A percentile compares a stretch with the other conserved stretches of the same genome.
These are phyloP conservation scores for Ganoderma resinaceum DNA, from an alignment of 1,284 basidiomycete genomes.

Conservation along the genomic window DNA sequence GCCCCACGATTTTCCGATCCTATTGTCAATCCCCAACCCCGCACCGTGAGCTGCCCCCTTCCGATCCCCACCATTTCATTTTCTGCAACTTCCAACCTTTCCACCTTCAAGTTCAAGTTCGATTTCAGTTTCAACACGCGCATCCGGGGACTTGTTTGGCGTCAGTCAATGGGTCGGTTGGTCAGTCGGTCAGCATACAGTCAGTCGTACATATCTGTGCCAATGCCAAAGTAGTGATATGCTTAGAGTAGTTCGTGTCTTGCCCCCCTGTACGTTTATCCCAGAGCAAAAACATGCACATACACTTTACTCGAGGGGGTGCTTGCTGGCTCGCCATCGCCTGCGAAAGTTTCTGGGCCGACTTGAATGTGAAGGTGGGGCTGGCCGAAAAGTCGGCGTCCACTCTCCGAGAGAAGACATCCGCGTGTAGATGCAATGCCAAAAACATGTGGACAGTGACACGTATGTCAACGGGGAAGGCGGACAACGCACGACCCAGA, in stretches of 20 bases:
- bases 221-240: slow-evolving; percentile 4
- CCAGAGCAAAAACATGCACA: not conserved
- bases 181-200: slow-evolving; percentile 1
- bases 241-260: slow-evolving; percentile 1
- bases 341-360: no score
- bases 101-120: not conserved
- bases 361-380: no score
- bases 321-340: no score
- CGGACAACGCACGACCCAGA: no score
- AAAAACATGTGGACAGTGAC: no score
- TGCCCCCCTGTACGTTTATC: not conserved
- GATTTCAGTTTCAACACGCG: not conserved
- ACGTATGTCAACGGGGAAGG: no score
- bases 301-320: no score
- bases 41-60: not conserved
- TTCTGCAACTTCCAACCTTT: not conserved
- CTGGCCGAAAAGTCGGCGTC: no score
- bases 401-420: no score
- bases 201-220: not conserved
- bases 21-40: not conserved
- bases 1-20: not conserved
- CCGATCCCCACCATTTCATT: not conserved
- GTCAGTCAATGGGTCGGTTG: not conserved
- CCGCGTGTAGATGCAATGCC: no score
- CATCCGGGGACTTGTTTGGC: not conserved